Percentiles rank a stretch among this genome's conserved stretches.
Conservation (phyloP, 371 early-diverging fungal species). For the Parasitella parasitica region DNA sequence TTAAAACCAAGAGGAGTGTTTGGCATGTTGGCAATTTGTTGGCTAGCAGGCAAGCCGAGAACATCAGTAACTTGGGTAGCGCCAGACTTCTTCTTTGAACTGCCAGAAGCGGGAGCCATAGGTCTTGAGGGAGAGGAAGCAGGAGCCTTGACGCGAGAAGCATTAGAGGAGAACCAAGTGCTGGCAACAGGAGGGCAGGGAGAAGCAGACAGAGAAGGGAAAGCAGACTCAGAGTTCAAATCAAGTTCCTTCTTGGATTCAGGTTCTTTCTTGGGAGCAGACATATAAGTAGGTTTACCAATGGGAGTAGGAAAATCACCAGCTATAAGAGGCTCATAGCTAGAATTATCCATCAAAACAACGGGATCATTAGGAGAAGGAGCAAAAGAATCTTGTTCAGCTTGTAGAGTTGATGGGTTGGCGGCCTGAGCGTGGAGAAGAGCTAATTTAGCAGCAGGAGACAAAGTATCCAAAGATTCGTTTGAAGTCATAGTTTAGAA, state of each 20-base stretch:
- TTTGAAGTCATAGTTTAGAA: slow-evolving; percentile 20
- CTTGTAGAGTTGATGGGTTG: slow-evolving; percentile 3
- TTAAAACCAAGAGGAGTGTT: slow-evolving; percentile 57
- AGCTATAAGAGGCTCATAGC: slow-evolving; percentile 45
- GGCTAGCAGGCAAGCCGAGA: slow-evolving; percentile 62
- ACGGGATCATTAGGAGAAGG: slow-evolving; percentile 50
- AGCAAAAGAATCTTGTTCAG: slow-evolving; percentile 37
- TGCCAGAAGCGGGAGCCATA: slow-evolving; percentile 28
- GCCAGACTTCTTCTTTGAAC: slow-evolving; percentile 10
- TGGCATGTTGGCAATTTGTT: slow-evolving; percentile 48
- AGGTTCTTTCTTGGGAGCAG: slow-evolving; percentile 20
- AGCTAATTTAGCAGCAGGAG: slow-evolving; percentile 52
- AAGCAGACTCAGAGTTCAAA: slow-evolving; percentile 66
- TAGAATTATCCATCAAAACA: slow-evolving; percentile 37
- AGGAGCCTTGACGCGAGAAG: slow-evolving; percentile 53
- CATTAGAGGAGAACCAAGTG: slow-evolving; percentile 54
- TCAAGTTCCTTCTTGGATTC: slow-evolving; percentile 45
- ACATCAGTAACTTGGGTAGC: slow-evolving; percentile 55
- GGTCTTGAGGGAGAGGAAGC: slow-evolving; percentile 12
- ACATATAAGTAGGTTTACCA: slow-evolving; percentile 23
- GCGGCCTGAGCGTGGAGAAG: slow-evolving; percentile 47
- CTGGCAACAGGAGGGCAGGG: slow-evolving; percentile 45
- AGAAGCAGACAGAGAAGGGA: slow-evolving; percentile 69
- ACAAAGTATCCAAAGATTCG: slow-evolving; percentile 34
- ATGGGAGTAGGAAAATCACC: slow-evolving; percentile 49